These are phyloP conservation scores for Falciphora oryzae DNA, from an alignment of 2,329 filamentous ascomycete genomes.

Conservation along the genomic window DNA sequence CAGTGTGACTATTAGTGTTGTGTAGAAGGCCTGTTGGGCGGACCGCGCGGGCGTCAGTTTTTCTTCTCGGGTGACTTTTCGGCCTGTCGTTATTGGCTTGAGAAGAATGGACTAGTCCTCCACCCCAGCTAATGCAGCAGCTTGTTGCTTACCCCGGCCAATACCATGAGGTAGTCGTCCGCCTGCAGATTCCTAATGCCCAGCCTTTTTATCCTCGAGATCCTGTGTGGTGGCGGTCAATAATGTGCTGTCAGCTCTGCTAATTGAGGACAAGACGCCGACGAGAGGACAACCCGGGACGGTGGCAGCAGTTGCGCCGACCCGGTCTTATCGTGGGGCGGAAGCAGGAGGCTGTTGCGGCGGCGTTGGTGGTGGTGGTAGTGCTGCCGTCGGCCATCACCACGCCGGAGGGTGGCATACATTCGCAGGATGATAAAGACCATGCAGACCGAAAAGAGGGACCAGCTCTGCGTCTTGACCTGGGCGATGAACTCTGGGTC, in stretches of 20 bases:
- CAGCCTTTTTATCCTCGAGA: constrained; percentile 5
- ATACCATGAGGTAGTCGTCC: constrained; percentile 15
- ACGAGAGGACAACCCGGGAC: too few relatives aligned
- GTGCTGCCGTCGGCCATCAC: too few relatives aligned
- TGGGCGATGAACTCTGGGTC: constrained; percentile 8
- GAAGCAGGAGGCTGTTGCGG: too few relatives aligned
- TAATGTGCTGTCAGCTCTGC: background rate
- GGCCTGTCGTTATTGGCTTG: too few relatives aligned
- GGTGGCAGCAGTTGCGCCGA: too few relatives aligned
- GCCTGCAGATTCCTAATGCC: constrained; percentile 8
- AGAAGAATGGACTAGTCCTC: too few relatives aligned
- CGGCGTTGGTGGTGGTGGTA: too few relatives aligned
- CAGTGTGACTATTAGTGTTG: constrained; percentile 32
- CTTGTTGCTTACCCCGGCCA: constrained; percentile 6
- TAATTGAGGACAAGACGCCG: background rate
- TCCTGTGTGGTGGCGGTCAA: background rate
- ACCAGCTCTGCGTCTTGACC: constrained; percentile 13
- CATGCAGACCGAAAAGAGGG: constrained; percentile 11
- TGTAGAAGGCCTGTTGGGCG: constrained; percentile 24
- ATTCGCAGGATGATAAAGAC: constrained; percentile 11
- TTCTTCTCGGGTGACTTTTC: too few relatives aligned
- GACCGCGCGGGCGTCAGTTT: background rate
- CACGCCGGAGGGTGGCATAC: background rate
- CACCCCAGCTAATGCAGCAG: background rate
- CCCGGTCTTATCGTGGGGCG: too few relatives aligned